Evolutionary conservation across 2,329 filamentous ascomycete species (phyloP).

Genomic region (Calonectria montana): DNA sequence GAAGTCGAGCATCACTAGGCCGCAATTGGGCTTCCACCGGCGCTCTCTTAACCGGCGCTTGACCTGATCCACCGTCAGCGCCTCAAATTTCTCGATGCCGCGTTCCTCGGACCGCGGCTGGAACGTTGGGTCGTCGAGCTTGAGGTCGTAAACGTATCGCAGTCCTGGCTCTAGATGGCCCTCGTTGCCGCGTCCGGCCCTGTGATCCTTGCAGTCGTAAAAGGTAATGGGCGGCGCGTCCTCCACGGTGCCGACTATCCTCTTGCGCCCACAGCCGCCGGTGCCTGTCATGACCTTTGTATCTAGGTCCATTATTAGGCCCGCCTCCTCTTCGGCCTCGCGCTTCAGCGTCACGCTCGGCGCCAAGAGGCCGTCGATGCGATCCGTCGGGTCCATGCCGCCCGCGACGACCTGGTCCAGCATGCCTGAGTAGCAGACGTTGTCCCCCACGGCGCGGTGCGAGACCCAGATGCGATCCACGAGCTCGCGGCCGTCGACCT

Average conservation of each 20-base stretch:
- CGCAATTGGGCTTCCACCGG: constrained; percentile 54
- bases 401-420: constrained; percentile 53
- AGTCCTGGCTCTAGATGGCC: constrained; percentile 52
- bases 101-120: constrained; percentile 40
- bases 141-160: constrained; percentile 51
- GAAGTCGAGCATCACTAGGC: constrained; percentile 54
- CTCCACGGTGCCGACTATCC: constrained; percentile 38
- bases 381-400: constrained; percentile 46
- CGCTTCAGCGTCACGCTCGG: constrained; percentile 45
- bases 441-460: constrained; percentile 40
- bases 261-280: background rate
- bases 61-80: constrained; percentile 45
- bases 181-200: constrained; percentile 42
- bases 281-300: constrained; percentile 29
- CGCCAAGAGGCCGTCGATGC: constrained; percentile 31
- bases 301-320: constrained; percentile 39
- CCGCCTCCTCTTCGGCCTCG: constrained; percentile 50
- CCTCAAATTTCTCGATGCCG: constrained; percentile 44
- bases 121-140: constrained; percentile 39
- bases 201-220: constrained; percentile 47
- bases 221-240: constrained; percentile 46
- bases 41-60: constrained; percentile 39
- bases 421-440: constrained; percentile 48
- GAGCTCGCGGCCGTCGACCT: constrained; percentile 33
- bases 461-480: constrained; percentile 49